Conservation (phyloP, 2,329 filamentous ascomycete species). For the Helotiales sp. region DNA sequence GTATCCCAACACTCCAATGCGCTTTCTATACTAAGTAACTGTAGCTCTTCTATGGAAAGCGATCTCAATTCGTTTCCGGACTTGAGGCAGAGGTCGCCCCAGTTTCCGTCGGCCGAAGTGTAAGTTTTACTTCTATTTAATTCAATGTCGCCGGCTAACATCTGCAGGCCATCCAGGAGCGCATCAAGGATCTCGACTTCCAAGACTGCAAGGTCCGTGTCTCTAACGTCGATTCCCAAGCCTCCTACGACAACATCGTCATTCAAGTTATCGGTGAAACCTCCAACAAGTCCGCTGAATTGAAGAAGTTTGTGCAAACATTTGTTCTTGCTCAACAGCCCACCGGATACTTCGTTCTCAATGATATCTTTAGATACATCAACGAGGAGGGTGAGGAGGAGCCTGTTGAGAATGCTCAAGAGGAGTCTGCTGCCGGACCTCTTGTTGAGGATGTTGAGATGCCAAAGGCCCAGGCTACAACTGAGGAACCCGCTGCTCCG, state of each 20-base stretch:
- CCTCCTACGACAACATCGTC: slow-evolving; percentile 89
- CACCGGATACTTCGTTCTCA: slow-evolving; percentile 96
- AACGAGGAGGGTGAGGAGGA: slow-evolving; percentile 82
- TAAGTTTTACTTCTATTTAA: slow-evolving; percentile 53
- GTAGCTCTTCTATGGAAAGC: slow-evolving; percentile 92
- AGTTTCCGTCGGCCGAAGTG: slow-evolving; percentile 86
- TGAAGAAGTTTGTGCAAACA: slow-evolving; percentile 96
- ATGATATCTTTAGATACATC: slow-evolving; percentile 96
- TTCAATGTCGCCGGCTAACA: slow-evolving; percentile 29
- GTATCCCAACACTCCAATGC: slow-evolving; percentile 39
- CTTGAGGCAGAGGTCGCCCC: slow-evolving; percentile 86
- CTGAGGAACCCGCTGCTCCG: slow-evolving; percentile 43
- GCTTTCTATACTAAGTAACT: slow-evolving; percentile 26
- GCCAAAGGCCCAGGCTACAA: slow-evolving; percentile 41
- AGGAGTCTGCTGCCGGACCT: slow-evolving; percentile 37
- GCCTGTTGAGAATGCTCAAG: slow-evolving; percentile 51
- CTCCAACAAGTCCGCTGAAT: slow-evolving; percentile 88
- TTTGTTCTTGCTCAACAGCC: slow-evolving; percentile 96
- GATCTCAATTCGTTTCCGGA: slow-evolving; percentile 92
- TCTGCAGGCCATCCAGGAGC: slow-evolving; percentile 83
- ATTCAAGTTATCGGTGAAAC: slow-evolving; percentile 98
- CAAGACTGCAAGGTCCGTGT: slow-evolving; percentile 98
- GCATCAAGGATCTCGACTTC: slow-evolving; percentile 91
- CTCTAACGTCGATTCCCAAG: slow-evolving; percentile 96
- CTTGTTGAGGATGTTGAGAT: slow-evolving; percentile 43